A percentile compares a stretch with the other conserved stretches of the same genome.
These are phyloP conservation scores for Circinella minor DNA, from an alignment of 371 early-diverging fungal genomes.

Conservation along the genomic window DNA sequence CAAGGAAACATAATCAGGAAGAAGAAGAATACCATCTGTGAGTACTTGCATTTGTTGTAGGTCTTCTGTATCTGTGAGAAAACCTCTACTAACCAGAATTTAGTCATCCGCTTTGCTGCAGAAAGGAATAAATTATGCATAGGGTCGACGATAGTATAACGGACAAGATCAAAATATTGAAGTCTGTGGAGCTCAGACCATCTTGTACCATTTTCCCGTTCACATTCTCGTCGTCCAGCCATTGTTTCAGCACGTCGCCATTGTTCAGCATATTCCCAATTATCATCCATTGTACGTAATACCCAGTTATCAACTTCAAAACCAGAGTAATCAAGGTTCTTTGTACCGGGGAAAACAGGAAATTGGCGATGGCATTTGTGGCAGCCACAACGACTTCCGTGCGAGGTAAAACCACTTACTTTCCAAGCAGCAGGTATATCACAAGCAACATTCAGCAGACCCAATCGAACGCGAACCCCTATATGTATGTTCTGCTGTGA, in stretches of 20 bases:
- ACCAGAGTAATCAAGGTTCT: neutral
- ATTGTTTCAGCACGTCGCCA: neutral
- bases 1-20: no score
- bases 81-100: no score
- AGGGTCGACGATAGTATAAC: constrained; percentile 16
- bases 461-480: constrained; percentile 10
- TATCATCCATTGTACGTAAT: neutral
- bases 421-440: constrained; percentile 22
- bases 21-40: no score
- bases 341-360: neutral
- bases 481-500: neutral
- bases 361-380: constrained; percentile 11
- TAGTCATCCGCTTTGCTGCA: no score
- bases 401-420: constrained; percentile 13
- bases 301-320: neutral
- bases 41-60: no score
- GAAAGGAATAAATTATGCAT: constrained; percentile 23
- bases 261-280: neutral
- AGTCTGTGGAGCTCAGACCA: constrained; percentile 17
- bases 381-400: constrained; percentile 7
- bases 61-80: no score
- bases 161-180: constrained; percentile 19
- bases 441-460: constrained; percentile 12
- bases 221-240: neutral
- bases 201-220: constrained; percentile 10